Conservation (phyloP, 495 filamentous ascomycete species). For the Hypoxylon trugodes region DNA sequence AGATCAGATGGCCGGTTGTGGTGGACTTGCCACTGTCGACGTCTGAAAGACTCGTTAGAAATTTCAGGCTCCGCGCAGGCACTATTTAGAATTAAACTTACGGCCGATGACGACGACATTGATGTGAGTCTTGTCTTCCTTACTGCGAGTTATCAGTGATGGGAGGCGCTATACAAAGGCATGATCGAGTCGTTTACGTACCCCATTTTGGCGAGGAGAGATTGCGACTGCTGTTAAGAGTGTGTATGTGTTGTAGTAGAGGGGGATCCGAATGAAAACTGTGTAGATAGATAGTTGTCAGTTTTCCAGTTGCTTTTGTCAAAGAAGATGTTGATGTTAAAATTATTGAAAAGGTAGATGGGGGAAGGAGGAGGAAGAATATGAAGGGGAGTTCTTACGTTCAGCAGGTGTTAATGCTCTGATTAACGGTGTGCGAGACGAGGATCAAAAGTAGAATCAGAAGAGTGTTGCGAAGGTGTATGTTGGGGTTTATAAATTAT, state of each 20-base stretch:
- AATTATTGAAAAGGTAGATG: neutral
- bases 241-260: slow-evolving; percentile 23
- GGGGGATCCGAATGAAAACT: slow-evolving; percentile 25
- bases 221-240: slow-evolving; percentile 14
- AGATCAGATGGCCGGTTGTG: slow-evolving; percentile 96
- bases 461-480: slow-evolving; percentile 30
- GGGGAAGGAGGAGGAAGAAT: neutral
- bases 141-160: slow-evolving; percentile 61
- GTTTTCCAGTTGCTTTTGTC: neutral
- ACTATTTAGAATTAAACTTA: slow-evolving; percentile 84
- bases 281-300: slow-evolving; percentile 14
- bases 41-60: slow-evolving; percentile 59
- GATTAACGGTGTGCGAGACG: slow-evolving; percentile 45
- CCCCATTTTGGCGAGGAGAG: slow-evolving; percentile 39
- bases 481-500: slow-evolving; percentile 44
- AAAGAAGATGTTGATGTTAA: neutral
- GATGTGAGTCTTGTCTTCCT: slow-evolving; percentile 86
- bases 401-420: slow-evolving; percentile 44
- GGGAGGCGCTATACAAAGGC: neutral
- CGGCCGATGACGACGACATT: slow-evolving; percentile 99
- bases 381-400: slow-evolving; percentile 15
- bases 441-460: slow-evolving; percentile 42
- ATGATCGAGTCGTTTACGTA: slow-evolving; percentile 19
- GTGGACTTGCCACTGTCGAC: slow-evolving; percentile 99
- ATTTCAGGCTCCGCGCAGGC: slow-evolving; percentile 23